Evolutionary conservation across 2,329 filamentous ascomycete genomes (phyloP), one percentile per base, ranked within the genome.

Genomic region (Phyllosticta citribraziliensis): DNA sequence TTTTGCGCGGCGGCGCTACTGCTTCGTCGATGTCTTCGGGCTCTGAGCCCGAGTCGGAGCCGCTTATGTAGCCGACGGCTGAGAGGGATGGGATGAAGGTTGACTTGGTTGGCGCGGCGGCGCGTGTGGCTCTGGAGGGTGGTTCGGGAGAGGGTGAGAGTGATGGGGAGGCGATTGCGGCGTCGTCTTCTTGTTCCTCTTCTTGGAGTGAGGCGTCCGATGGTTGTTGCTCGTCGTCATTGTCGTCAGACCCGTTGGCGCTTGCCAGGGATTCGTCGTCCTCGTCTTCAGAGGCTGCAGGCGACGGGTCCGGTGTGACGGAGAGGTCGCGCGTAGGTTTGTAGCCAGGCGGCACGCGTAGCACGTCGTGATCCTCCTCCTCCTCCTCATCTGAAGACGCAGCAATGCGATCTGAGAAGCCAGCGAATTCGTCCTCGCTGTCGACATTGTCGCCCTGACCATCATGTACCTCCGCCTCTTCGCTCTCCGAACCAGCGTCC

Each of bases 1-100:
- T 92, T 74, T 91, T 92, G 67, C 84, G 84, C 0, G 79, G 74
- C 0, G 80, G 74, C 0, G 78, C 66, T 4, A 78, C 78, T 5
- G 82, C 82, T 1, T 72, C 67, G 19, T 79, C 76, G 22, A 80
- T 73, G 33, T 79, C 76, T 58, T 91, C 88, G 11, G 60, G 51
- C 20, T 58, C 60, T 9, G 55, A 33, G 22, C 89, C 76, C 0
- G 86, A 88, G 6, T 89, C 88, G 9, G 86, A 89, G 55, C 88
- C 88, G 2, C 88, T 91, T 67, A 89, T 82, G 75, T 93, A 95
- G 61, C 88, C 88, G 20, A 85, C 87, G 81, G 84, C 80, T 60
- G 90, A 89, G 17, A 94, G 81, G 1, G 86, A 85, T 0, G 89
- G 89, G 1, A 94, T 76, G 70, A 91, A 91, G 0, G 83, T 83